Percentiles rank a stretch among this genome's conserved stretches.
Evolutionary conservation across 169 alveolate species (phyloP).

Genomic region (Plasmodium blacklocki): DNA sequence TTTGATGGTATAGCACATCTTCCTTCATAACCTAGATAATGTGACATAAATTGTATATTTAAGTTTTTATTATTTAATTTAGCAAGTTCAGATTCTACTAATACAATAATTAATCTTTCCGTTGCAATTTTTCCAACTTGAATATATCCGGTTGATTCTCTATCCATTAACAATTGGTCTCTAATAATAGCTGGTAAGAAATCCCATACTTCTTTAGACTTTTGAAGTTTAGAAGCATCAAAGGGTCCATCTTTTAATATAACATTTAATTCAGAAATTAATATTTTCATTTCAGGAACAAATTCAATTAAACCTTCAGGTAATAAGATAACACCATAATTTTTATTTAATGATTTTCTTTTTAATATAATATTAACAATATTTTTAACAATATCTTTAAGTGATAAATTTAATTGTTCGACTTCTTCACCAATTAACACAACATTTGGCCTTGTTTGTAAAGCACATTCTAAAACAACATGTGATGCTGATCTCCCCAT

Average conservation of each 20-base stretch:
- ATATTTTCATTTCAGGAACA: conserved; percentile 94
- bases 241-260: conserved; percentile 84
- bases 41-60: conserved; percentile 87
- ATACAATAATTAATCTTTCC: conserved; percentile 94
- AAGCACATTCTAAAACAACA: conserved; percentile 96
- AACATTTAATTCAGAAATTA: conserved; percentile 95
- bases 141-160: conserved; percentile 99
- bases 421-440: conserved; percentile 97
- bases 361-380: conserved; percentile 93
- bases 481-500: conserved; percentile 99
- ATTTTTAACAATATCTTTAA: conserved; percentile 89
- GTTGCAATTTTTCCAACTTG: conserved; percentile 99
- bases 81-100: conserved; percentile 89
- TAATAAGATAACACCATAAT: conserved; percentile 95
- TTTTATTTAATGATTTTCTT: conserved; percentile 91
- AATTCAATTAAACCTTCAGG: conserved; percentile 99
- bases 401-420: conserved; percentile 88
- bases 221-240: conserved; percentile 74
- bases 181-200: conserved; percentile 94
- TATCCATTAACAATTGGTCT: conserved; percentile 96
- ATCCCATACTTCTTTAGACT: conserved; percentile 87
- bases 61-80: conserved; percentile 76
- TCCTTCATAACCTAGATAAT: conserved; percentile 99
- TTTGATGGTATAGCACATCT: conserved; percentile 98
- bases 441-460: conserved; percentile 95